Base-by-base conservation (phyloP, 345 rosid genomes). In the Turritis glabra region DNA sequence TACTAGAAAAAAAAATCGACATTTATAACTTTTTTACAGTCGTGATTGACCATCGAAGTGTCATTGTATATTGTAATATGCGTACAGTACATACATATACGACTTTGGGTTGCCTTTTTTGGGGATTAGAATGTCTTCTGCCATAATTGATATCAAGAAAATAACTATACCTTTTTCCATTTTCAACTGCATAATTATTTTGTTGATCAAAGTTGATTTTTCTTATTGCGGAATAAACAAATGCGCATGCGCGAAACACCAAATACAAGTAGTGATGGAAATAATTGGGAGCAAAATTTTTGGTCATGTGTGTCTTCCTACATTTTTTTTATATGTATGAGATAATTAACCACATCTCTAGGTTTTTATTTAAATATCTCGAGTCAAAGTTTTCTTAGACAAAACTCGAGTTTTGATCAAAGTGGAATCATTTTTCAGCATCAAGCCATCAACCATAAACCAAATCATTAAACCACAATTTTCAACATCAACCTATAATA, bases 111-210 rank as follows among this genome's bases (percentile, higher is more conserved):
- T 38, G 47, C 44, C 44, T 38, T 75, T 22, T 71, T 19, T 4
- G 13, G n/a, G 56, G 71, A 73, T 55, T 54, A 32, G 26, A 58
- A 67, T 67, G 73, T 53, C 37, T 21, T 21, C 9, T 27, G 62
- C 55, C 51, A 75, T 75, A 75, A 67, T 75, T 75, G 67, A 29
- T 29, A 66, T 58, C 67, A 58, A 50, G 79, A 75, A 75, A 67
- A 75, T 35, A 75, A 40, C 21, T 59, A n/a, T 27, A 50, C 73
- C 53, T 57, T 75, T 67, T 26, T 8, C 44, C 44, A 50, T 51
- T 75, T 68, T 76, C 79, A 76, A 68, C 60, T 41, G 47, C 64
- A 59, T 60, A 53, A 76, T 76, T 40, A 76, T 76, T 68, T 52
- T 17, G 74, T 43, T 76, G 15, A 67, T 50, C 60, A 75, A 75